phyloP scores from a whole-genome alignment of 306 rosid genomes.

The Adenanthera pavonina region DNA sequence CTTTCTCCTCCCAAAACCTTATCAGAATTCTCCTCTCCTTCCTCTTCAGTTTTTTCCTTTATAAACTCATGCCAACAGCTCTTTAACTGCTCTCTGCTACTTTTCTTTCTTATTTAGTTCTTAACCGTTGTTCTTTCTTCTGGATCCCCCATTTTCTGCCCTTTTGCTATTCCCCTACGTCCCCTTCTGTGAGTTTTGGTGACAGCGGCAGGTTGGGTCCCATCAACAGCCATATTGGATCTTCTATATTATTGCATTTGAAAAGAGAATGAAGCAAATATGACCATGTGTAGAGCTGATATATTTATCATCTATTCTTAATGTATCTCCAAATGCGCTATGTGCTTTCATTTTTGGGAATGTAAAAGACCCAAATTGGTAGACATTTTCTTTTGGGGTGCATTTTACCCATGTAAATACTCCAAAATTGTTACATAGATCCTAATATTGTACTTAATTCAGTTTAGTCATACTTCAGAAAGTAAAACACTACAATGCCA shows the following conservation, averaged over 20 bases:
- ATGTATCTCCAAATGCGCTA: background rate
- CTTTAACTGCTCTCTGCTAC: no score
- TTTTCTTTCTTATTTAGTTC: no score
- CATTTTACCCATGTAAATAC: background rate
- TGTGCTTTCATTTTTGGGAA: background rate
- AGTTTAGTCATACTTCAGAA: background rate
- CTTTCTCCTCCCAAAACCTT: no score
- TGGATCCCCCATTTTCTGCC: no score
- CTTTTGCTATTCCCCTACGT: no score
- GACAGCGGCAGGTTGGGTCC: no score
- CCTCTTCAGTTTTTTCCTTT: no score
- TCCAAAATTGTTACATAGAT: conserved; percentile 6
- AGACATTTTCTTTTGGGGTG: background rate
- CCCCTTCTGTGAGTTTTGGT: no score
- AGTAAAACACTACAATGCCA: background rate
- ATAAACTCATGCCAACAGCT: no score
- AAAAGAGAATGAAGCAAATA: background rate
- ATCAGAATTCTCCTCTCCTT: no score
- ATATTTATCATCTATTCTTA: background rate
- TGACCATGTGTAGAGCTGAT: background rate
- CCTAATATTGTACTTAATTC: background rate
- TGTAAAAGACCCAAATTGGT: background rate
- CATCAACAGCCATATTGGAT: background rate
- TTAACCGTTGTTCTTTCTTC: no score
- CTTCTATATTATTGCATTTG: background rate